phyloP scores from a whole-genome alignment of 73 alveolate species.

The Paramecium sexaurelia region DNA sequence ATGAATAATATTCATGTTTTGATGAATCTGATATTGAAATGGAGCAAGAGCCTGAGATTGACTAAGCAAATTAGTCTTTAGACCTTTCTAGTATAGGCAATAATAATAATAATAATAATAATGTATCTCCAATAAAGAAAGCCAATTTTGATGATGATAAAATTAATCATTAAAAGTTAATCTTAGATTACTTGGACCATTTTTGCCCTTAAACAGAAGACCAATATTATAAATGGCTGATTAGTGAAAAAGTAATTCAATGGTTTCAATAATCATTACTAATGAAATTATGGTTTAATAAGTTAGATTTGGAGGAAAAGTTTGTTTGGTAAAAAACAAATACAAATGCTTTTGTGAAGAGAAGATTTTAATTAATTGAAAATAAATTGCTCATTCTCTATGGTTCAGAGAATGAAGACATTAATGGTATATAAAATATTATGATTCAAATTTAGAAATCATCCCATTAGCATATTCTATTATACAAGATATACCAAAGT shows the following conservation, averaged over 20 bases:
- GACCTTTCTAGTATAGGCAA: neutral
- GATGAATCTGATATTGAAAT: slow-evolving; percentile 1
- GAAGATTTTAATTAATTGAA: slow-evolving; percentile 23
- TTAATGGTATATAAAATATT: neutral
- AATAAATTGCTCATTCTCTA: slow-evolving; percentile 1
- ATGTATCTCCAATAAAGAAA: slow-evolving; percentile 14
- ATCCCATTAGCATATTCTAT: neutral
- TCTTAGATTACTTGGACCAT: neutral
- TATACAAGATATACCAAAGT: neutral
- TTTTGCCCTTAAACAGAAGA: neutral
- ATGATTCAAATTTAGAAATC: neutral
- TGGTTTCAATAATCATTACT: neutral
- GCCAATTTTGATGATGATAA: slow-evolving; percentile 15
- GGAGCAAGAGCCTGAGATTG: slow-evolving; percentile 18
- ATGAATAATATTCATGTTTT: slow-evolving; percentile 1
- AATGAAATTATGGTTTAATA: neutral
- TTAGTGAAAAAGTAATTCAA: neutral
- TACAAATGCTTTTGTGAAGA: neutral
- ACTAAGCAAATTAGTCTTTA: neutral
- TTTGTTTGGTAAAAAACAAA: neutral
- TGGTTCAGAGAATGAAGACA: neutral
- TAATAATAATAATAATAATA: neutral
- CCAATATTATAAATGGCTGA: neutral
- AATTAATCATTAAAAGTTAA: neutral
- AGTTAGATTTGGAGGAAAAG: neutral